A percentile compares a stretch with the other conserved stretches of the same genome.
These are phyloP conservation scores for Nevesoporus exiguus DNA, from an alignment of 768 basidiomycete genomes.

Conservation along the genomic window DNA sequence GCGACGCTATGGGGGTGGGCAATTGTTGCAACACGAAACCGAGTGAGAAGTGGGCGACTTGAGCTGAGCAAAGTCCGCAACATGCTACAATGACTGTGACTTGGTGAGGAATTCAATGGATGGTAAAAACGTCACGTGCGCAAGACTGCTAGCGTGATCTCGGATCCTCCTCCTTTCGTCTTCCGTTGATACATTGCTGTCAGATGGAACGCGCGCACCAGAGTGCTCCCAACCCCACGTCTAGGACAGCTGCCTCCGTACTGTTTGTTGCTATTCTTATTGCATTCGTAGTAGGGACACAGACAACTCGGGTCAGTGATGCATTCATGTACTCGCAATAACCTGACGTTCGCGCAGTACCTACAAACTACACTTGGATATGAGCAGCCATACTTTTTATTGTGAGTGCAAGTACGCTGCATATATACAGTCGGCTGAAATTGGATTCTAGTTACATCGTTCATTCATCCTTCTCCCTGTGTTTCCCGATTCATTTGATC, in stretches of 20 bases:
- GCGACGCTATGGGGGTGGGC: slow-evolving; percentile 33
- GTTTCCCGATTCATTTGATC: slow-evolving; percentile 79
- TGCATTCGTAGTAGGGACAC: slow-evolving; percentile 75
- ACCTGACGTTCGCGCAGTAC: slow-evolving; percentile 46
- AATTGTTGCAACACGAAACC: slow-evolving; percentile 41
- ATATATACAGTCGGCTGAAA: background rate
- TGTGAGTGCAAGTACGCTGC: slow-evolving; percentile 46
- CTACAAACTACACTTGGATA: slow-evolving; percentile 75
- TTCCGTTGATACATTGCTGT: too few relatives aligned
- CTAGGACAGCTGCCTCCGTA: slow-evolving; percentile 44
- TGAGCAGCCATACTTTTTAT: slow-evolving; percentile 85
- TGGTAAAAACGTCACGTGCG: slow-evolving; percentile 9
- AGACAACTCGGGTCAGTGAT: slow-evolving; percentile 64
- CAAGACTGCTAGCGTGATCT: too few relatives aligned
- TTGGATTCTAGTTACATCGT: slow-evolving; percentile 65
- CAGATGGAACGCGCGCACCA: slow-evolving; percentile 7
- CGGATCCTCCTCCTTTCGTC: too few relatives aligned
- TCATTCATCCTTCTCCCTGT: slow-evolving; percentile 74
- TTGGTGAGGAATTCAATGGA: too few relatives aligned
- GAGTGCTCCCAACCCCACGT: background rate
- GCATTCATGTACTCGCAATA: background rate
- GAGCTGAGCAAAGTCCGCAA: slow-evolving; percentile 63
- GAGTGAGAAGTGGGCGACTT: slow-evolving; percentile 57
- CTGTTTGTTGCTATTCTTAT: slow-evolving; percentile 60
- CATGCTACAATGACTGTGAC: slow-evolving; percentile 22